Percentiles rank a stretch among this genome's conserved stretches.
Evolutionary conservation across 306 rosid species (phyloP).

Genomic region (Cucurbita maxima): DNA sequence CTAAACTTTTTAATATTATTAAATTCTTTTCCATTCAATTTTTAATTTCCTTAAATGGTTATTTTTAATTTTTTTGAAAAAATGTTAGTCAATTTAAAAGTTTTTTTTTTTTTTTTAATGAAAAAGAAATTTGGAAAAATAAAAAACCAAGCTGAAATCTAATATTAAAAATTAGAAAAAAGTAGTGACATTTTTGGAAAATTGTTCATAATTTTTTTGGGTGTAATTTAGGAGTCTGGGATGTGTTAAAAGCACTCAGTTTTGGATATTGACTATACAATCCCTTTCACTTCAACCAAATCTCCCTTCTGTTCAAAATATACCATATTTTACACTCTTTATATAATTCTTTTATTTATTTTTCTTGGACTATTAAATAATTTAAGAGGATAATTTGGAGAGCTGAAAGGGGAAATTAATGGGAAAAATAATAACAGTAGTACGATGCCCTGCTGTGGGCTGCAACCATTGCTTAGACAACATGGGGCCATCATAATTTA

Average conservation of each 20-base stretch:
- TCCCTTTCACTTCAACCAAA: slow-evolving; percentile 8
- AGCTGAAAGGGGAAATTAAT: background rate
- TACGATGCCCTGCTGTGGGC: background rate
- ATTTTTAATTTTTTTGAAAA: too few relatives aligned
- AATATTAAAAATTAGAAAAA: background rate
- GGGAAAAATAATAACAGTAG: background rate
- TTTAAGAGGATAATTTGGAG: background rate
- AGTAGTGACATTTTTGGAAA: slow-evolving; percentile 7
- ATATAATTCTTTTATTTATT: too few relatives aligned
- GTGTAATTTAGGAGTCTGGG: slow-evolving; percentile 5
- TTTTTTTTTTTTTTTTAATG: too few relatives aligned
- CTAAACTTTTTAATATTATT: too few relatives aligned
- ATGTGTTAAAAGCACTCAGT: slow-evolving; percentile 2
- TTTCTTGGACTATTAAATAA: background rate
- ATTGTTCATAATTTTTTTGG: slow-evolving; percentile 4
- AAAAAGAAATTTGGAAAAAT: too few relatives aligned
- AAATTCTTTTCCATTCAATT: too few relatives aligned
- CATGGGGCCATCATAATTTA: background rate
- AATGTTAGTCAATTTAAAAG: too few relatives aligned
- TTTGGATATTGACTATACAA: slow-evolving; percentile 1
- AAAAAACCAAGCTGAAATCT: slow-evolving; percentile 4
- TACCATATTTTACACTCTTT: background rate
- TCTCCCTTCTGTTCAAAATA: background rate
- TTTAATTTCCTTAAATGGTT: too few relatives aligned
- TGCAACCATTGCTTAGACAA: background rate